These are phyloP conservation scores for Sisymbrium altissimum DNA, from an alignment of 345 rosid genomes.

Conservation along the genomic window DNA sequence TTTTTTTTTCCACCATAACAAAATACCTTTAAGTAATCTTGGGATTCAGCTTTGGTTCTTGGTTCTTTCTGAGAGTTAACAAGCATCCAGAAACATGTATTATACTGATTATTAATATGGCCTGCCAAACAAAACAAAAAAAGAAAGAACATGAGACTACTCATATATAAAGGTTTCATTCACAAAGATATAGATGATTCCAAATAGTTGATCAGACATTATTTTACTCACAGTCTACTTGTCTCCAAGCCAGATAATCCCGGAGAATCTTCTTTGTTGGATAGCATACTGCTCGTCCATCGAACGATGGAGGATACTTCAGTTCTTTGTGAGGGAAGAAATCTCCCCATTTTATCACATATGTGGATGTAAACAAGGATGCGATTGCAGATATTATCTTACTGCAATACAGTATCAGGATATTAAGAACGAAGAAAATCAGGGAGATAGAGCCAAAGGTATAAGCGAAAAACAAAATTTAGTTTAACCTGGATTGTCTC, in stretches of 20 bases:
- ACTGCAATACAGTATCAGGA: conserved; percentile 37
- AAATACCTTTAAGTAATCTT: conserved; percentile 65
- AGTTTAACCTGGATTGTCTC: conserved; percentile 60
- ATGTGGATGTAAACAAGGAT: conserved; percentile 70
- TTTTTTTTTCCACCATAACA: background rate
- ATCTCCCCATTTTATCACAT: conserved; percentile 66
- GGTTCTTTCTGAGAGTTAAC: conserved; percentile 88
- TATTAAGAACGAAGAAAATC: background rate
- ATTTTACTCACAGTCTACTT: conserved; percentile 85
- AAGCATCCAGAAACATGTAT: conserved; percentile 95
- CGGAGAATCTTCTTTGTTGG: conserved; percentile 69
- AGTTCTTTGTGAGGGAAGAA: conserved; percentile 63
- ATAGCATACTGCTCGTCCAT: conserved; percentile 87
- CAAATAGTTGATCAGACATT: background rate
- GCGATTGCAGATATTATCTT: conserved; percentile 56
- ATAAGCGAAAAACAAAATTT: background rate
- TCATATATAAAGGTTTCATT: background rate
- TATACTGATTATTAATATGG: conserved; percentile 92
- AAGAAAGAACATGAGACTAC: conserved; percentile 1
- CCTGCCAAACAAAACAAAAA: conserved; percentile 44
- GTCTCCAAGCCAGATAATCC: conserved; percentile 95
- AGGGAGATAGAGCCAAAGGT: background rate
- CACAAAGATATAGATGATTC: background rate
- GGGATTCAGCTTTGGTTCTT: conserved; percentile 73
- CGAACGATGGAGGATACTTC: conserved; percentile 74